phyloP scores from a whole-genome alignment of 495 filamentous ascomycete species.

The Aspergillus homomorphus region DNA sequence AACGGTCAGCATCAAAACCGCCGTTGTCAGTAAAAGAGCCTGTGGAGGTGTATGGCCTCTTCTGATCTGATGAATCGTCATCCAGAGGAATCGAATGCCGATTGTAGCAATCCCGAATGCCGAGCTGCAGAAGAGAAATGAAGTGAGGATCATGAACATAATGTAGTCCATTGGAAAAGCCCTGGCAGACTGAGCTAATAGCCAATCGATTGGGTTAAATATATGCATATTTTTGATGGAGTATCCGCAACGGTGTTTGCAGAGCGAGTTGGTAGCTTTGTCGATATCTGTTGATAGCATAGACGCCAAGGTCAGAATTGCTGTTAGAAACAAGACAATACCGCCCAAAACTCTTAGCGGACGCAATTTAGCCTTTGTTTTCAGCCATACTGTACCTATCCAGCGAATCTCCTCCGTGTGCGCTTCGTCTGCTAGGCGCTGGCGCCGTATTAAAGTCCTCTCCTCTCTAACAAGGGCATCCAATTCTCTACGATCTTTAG shows the following conservation, averaged over 20 bases:
- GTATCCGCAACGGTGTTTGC: slow-evolving; percentile 88
- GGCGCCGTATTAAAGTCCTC: slow-evolving; percentile 82
- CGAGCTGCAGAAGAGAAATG: slow-evolving; percentile 82
- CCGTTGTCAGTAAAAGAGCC: slow-evolving; percentile 85
- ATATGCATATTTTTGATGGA: slow-evolving; percentile 87
- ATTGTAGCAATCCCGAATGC: slow-evolving; percentile 80
- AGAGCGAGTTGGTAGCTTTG: slow-evolving; percentile 91
- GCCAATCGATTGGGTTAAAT: slow-evolving; percentile 92
- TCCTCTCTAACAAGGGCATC: slow-evolving; percentile 87
- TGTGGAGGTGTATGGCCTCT: slow-evolving; percentile 87
- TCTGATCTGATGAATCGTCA: slow-evolving; percentile 84
- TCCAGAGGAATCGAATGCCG: slow-evolving; percentile 94
- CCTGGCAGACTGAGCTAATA: slow-evolving; percentile 76
- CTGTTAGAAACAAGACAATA: slow-evolving; percentile 66
- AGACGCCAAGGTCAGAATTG: slow-evolving; percentile 74
- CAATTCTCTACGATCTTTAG: slow-evolving; percentile 84
- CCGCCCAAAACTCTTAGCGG: slow-evolving; percentile 87
- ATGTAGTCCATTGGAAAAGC: slow-evolving; percentile 92
- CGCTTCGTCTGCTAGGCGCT: slow-evolving; percentile 79
- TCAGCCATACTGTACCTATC: slow-evolving; percentile 70
- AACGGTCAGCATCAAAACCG: slow-evolving; percentile 83
- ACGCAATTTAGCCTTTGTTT: slow-evolving; percentile 70
- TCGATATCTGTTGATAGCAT: slow-evolving; percentile 97
- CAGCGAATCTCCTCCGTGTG: slow-evolving; percentile 69
- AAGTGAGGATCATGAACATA: slow-evolving; percentile 75